A percentile compares a stretch with the other conserved stretches of the same genome.
These are phyloP conservation scores for Talaromyces stipitatus DNA, from an alignment of 495 filamentous ascomycete species.

Conservation along the genomic window DNA sequence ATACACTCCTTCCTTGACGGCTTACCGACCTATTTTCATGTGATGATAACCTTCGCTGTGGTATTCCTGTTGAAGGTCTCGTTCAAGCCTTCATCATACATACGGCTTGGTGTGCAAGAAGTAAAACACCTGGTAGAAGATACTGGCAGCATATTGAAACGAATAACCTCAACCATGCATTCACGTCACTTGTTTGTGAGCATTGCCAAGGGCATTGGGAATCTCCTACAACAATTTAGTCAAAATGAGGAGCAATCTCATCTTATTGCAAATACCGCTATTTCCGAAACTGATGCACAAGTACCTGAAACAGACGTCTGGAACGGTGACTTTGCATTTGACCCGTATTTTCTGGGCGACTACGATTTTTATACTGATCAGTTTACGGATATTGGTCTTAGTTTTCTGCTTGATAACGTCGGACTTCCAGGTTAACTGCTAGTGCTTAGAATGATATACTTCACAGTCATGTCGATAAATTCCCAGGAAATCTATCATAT, in stretches of 20 bases:
- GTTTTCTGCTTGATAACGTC: neutral
- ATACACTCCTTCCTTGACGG: slow-evolving; percentile 18
- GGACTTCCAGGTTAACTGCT: neutral
- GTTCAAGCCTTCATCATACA: neutral
- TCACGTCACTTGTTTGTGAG: neutral
- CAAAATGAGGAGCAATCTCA: neutral
- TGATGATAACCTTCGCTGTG: slow-evolving; percentile 39
- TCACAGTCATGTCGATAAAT: no score
- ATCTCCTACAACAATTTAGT: neutral
- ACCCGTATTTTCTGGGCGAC: neutral
- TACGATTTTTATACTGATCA: neutral
- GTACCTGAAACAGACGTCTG: neutral
- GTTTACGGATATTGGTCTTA: neutral
- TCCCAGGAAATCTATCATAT: no score
- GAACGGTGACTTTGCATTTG: neutral
- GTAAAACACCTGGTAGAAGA: neutral
- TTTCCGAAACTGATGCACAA: neutral
- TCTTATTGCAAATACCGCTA: neutral
- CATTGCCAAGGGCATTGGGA: neutral
- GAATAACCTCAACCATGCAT: neutral
- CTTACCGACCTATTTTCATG: slow-evolving; percentile 37
- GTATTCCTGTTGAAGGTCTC: slow-evolving; percentile 35
- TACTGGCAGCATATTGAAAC: neutral
- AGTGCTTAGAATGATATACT: neutral
- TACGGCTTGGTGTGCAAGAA: neutral